Percentiles rank a stretch among this genome's conserved stretches.
These are phyloP conservation scores for Harringtonia lauricola DNA, from an alignment of 2,329 filamentous ascomycete species.

Conservation along the genomic window DNA sequence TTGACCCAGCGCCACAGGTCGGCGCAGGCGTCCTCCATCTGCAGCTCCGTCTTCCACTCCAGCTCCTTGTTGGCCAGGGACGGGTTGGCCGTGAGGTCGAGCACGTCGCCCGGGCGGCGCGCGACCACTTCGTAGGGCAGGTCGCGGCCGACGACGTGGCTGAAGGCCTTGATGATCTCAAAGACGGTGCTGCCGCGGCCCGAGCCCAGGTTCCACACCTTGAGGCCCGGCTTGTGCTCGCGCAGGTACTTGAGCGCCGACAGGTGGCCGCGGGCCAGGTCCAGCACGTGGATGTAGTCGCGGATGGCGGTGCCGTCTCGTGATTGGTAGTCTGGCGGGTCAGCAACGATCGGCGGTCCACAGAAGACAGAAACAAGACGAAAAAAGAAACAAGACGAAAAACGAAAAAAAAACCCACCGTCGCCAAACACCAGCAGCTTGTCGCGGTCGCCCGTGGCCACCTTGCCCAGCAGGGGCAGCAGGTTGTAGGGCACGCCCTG, in stretches of 20 bases:
- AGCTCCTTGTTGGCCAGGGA: conserved; percentile 79
- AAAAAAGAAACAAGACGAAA: background rate
- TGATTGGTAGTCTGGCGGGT: conserved; percentile 66
- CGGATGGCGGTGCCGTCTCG: conserved; percentile 89
- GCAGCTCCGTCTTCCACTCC: conserved; percentile 81
- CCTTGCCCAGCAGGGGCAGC: conserved; percentile 85
- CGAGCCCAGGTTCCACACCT: conserved; percentile 93
- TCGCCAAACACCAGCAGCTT: conserved; percentile 93
- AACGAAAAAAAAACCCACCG: conserved; percentile 40
- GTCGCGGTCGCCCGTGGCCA: conserved; percentile 87
- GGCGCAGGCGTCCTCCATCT: conserved; percentile 83
- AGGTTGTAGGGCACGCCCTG: conserved; percentile 94
- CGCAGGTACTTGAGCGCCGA: conserved; percentile 85
- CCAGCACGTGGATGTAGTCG: conserved; percentile 96
- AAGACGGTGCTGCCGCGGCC: conserved; percentile 92
- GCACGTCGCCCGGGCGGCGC: conserved; percentile 77
- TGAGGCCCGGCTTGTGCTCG: conserved; percentile 73
- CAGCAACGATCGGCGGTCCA: too few relatives aligned
- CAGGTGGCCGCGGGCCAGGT: conserved; percentile 77
- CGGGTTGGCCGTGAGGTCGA: conserved; percentile 90
- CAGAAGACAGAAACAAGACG: background rate
- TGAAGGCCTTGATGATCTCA: conserved; percentile 95
- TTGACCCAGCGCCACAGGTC: conserved; percentile 95
- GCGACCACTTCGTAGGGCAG: conserved; percentile 78
- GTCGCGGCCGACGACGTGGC: conserved; percentile 71